phyloP scores from a whole-genome alignment of 2,329 filamentous ascomycete genomes.

The Xylariaceae sp. region DNA sequence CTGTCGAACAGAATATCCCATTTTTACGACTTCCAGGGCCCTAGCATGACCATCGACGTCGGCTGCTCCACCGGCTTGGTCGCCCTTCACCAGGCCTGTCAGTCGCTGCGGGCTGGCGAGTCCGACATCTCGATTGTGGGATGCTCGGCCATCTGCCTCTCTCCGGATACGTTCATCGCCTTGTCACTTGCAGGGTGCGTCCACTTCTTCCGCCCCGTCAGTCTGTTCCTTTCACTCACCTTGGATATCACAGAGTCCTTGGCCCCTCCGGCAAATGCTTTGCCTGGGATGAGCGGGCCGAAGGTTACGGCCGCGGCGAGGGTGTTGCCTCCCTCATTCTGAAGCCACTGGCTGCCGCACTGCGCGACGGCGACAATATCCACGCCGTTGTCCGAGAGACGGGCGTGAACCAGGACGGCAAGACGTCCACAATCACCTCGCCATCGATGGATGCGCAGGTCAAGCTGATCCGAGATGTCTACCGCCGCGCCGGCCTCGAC shows the following conservation, averaged over 20 bases:
- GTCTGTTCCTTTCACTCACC: too few relatives aligned
- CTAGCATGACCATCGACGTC: slow-evolving; percentile 44
- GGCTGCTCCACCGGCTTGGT: slow-evolving; percentile 45
- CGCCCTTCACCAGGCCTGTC: slow-evolving; percentile 42
- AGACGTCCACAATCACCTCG: slow-evolving; percentile 47
- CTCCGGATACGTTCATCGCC: too few relatives aligned
- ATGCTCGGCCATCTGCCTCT: too few relatives aligned
- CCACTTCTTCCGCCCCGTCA: too few relatives aligned
- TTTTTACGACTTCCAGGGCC: slow-evolving; percentile 47
- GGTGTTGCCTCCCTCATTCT: slow-evolving; percentile 48
- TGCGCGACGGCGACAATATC: slow-evolving; percentile 47
- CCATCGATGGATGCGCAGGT: slow-evolving; percentile 44
- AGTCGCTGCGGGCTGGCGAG: slow-evolving; percentile 40
- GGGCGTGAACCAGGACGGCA: slow-evolving; percentile 49
- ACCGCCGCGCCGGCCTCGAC: slow-evolving; percentile 31
- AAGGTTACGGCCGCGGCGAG: slow-evolving; percentile 56
- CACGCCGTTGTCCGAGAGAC: slow-evolving; percentile 42
- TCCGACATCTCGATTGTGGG: slow-evolving; percentile 38
- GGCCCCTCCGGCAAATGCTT: slow-evolving; percentile 45
- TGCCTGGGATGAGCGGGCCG: slow-evolving; percentile 42
- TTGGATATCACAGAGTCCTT: too few relatives aligned
- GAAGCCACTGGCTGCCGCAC: slow-evolving; percentile 48
- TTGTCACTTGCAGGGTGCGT: too few relatives aligned
- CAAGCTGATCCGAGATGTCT: slow-evolving; percentile 36
- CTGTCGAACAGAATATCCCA: slow-evolving; percentile 48